Evolutionary conservation across 768 basidiomycete species (phyloP), one percentile per base, ranked within the genome.

Genomic region (Pleurotus salmoneostramineus): DNA sequence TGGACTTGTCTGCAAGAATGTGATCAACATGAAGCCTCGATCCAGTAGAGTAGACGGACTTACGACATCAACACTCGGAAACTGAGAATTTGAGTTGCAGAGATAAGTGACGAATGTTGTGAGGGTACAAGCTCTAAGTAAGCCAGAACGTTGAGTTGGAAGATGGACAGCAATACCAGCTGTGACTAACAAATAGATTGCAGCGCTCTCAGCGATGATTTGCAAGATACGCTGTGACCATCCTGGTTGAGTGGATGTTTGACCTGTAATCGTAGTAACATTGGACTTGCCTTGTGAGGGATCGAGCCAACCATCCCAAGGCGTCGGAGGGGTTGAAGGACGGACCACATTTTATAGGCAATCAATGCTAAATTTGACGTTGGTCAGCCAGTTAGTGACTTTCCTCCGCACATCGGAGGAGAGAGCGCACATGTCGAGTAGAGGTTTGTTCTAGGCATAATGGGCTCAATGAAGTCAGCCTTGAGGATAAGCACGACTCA

Each of bases 21-120:
- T 43, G 45, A 49, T 47, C 50, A 34, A 51, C 36, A 12, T 51
- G 17, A 46, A 61, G 61, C 44, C 62, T 65, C 56, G 1, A 27
- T 40, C 37, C 10, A 2, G 52, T 58, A 31, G 37, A 58, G 31
- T 34, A 44, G 21, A 45, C 6, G 21, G 44, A 45, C 44, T 45
- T 17, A 45, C 44, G 12, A 17, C 8, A 15, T 45, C 44, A 6
- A 45, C 3, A 17, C 44, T 45, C 2, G 44, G 44, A 17, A 14
- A 45, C 15, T 45, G 44, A 6, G 44, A 11, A 45, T 45, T 45
- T 17, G 44, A 45, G 10, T 17, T 11, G 44, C 44, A 45, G 17
- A 45, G 44, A 45, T 45, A 45, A 17, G 44, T 45, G 8, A 45
- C 17, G 17, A 45, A 45, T 11, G 44, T 45, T 6, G 44, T 45